Evolutionary conservation across 1,284 basidiomycete genomes (phyloP), one percentile per base, ranked within the genome.

Genomic region (Cryptococcus sp.): DNA sequence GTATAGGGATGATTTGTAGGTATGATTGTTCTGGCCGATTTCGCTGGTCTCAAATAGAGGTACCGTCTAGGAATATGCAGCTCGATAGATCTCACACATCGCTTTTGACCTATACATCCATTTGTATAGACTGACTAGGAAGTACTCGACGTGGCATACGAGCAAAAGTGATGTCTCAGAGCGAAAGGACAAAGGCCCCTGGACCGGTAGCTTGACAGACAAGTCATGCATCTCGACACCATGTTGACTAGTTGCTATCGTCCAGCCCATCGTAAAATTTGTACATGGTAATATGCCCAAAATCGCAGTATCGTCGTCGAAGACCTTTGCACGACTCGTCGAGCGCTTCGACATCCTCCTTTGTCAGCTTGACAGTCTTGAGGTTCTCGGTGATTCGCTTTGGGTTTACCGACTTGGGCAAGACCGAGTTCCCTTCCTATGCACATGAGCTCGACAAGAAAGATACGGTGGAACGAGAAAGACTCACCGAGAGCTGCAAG

Each of bases 371-470:
- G 9, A 56, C 36, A 7, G 45, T 44, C 10, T 38, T 32, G 1
- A 55, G 31, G 35, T 66, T 66, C 44, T 57, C 50, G 47, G 53
- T 78, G 74, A 58, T 79, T 75, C 59, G 45, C 14, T 43, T 24
- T 2, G 54, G 48, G 9, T 48, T 73, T 39, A 84, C 82, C 49
- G 77, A 81, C 77, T 83, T 86, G 5, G 84, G 84, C 53, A 86
- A 80, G 36, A 85, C 81, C 12, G 79, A 79, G 57, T 80, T 80
- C 12, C 82, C 82, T 32, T 82, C 76, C 59, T 79, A 62, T 12
- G 81, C 81, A n/a, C n/a, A n/a, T n/a, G n/a, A n/a, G n/a, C n/a
- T n/a, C n/a, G n/a, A n/a, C n/a, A n/a, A n/a, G n/a, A n/a, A n/a
- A n/a, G n/a, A n/a, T n/a, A 32, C 16, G 35, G n/a, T 36, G 14